Evolutionary conservation across 306 rosid species (phyloP).

Genomic region (Alnus rubra): DNA sequence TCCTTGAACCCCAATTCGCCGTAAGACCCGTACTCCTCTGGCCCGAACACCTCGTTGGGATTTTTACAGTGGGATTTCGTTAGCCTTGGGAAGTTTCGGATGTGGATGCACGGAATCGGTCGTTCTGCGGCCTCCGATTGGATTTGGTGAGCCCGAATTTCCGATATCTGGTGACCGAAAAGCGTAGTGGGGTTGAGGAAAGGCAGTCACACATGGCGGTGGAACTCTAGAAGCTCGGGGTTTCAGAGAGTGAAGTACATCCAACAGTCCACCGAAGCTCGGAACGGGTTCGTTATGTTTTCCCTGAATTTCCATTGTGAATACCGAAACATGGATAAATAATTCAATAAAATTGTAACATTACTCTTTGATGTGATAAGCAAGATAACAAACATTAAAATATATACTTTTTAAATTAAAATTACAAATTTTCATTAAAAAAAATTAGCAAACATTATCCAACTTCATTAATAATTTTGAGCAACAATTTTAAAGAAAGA

Average conservation of each 20-base stretch:
- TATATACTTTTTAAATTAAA: too few relatives aligned
- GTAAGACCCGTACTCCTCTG: conserved; percentile 31
- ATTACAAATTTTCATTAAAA: too few relatives aligned
- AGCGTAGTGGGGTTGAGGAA: conserved; percentile 31
- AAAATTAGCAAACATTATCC: too few relatives aligned
- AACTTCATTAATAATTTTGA: too few relatives aligned
- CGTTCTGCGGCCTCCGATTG: conserved; percentile 24
- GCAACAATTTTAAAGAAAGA: too few relatives aligned
- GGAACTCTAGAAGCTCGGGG: not conserved
- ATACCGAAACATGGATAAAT: too few relatives aligned
- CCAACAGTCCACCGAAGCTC: not conserved
- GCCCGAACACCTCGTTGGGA: not conserved
- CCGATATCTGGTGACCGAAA: conserved; percentile 40
- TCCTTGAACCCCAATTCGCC: conserved; percentile 55
- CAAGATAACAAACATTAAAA: too few relatives aligned
- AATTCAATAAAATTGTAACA: too few relatives aligned
- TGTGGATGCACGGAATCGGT: conserved; percentile 5
- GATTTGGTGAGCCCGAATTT: conserved; percentile 26
- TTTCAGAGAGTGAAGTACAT: not conserved
- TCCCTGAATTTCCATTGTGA: too few relatives aligned
- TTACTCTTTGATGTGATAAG: too few relatives aligned
- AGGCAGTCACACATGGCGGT: conserved; percentile 47
- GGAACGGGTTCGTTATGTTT: too few relatives aligned
- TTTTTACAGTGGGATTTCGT: conserved; percentile 3
- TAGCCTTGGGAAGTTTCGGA: conserved; percentile 22